phyloP scores from a whole-genome alignment of 768 basidiomycete species.

The Rhizopogon roseolus region DNA sequence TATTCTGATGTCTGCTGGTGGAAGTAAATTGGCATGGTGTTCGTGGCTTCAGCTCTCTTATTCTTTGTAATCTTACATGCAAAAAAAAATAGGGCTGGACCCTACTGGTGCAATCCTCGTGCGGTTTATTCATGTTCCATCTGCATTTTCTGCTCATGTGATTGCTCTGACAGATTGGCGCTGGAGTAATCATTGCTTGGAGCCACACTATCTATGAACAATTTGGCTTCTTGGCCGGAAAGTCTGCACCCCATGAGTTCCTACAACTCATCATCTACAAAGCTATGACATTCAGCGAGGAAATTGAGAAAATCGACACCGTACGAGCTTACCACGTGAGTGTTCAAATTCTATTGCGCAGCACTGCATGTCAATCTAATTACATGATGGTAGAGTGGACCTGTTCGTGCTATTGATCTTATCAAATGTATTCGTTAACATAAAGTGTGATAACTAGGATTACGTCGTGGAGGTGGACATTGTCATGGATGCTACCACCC shows the following conservation, averaged over 20 bases:
- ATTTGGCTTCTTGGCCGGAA: conserved; percentile 86
- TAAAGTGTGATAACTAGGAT: conserved; percentile 38
- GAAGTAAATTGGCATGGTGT: conserved; percentile 82
- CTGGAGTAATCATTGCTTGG: conserved; percentile 82
- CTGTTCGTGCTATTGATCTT: conserved; percentile 36
- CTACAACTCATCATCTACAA: conserved; percentile 92
- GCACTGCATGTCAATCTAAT: background rate
- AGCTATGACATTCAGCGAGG: conserved; percentile 76
- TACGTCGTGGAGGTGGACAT: conserved; percentile 96
- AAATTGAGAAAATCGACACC: conserved; percentile 85
- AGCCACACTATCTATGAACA: conserved; percentile 67
- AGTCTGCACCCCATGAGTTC: conserved; percentile 89
- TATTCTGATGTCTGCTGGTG: conserved; percentile 79
- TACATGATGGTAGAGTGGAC: conserved; percentile 53
- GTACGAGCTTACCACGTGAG: conserved; percentile 89
- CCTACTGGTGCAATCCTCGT: conserved; percentile 76
- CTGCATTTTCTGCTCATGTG: conserved; percentile 1
- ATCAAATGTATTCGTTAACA: background rate
- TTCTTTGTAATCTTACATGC: conserved; percentile 1
- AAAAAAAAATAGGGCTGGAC: conserved; percentile 51
- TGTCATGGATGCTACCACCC: conserved; percentile 86
- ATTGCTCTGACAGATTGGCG: conserved; percentile 49
- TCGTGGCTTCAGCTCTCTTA: conserved; percentile 26
- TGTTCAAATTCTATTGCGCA: conserved; percentile 5
- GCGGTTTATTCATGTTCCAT: conserved; percentile 20